Evolutionary conservation across 306 rosid species (phyloP).

Genomic region (Citrullus colocynthis): DNA sequence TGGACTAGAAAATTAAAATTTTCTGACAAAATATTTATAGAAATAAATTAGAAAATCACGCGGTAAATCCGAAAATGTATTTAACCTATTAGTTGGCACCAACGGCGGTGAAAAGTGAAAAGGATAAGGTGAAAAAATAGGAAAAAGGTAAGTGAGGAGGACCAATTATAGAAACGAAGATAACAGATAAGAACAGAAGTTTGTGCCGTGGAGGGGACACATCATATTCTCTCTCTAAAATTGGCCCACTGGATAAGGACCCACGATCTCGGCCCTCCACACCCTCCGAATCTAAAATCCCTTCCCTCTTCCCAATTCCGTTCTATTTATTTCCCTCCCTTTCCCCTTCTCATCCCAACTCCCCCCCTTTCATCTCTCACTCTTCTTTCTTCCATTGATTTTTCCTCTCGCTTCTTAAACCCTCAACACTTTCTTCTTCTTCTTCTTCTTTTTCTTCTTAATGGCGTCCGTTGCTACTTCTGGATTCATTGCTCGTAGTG

Average conservation of each 20-base stretch:
- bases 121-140: neutral
- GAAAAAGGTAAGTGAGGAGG: neutral
- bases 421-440: too few species aligned
- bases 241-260: conserved; percentile 44
- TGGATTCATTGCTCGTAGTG: conserved; percentile 36
- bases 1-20: too few species aligned
- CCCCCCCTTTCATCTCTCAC: neutral
- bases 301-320: neutral
- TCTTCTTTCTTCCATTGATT: neutral
- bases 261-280: neutral
- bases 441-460: neutral
- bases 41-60: neutral
- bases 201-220: neutral
- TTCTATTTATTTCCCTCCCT: neutral
- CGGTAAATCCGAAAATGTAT: neutral
- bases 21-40: too few species aligned
- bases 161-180: conserved; percentile 5
- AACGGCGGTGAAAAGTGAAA: neutral
- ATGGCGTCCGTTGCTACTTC: conserved; percentile 42
- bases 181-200: conserved; percentile 20
- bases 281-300: neutral
- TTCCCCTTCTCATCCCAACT: neutral
- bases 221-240: conserved; percentile 32
- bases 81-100: neutral
- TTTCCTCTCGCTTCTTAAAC: too few species aligned